Percentiles rank a stretch among this genome's conserved stretches.
These are phyloP conservation scores for Aspergillaceae sp. DNA, from an alignment of 2,329 filamentous ascomycete species.

Conservation along the genomic window DNA sequence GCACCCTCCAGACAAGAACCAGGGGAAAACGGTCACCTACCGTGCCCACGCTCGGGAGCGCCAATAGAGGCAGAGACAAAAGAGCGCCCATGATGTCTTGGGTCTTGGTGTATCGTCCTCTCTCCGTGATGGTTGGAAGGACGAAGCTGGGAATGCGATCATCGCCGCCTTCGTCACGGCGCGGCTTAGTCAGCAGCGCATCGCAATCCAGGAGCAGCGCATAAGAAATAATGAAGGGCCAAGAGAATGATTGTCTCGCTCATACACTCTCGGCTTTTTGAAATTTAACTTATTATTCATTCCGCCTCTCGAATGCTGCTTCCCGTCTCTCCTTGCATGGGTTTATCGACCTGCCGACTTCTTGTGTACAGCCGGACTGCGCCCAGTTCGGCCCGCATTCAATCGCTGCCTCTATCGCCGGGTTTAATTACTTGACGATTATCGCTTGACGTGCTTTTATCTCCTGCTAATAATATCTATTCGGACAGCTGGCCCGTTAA, in stretches of 20 bases:
- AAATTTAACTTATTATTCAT: too few relatives aligned
- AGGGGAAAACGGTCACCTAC: slow-evolving; percentile 47
- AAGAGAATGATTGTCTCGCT: too few relatives aligned
- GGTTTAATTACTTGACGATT: not conserved
- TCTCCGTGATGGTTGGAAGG: not conserved
- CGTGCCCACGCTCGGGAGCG: slow-evolving; percentile 74
- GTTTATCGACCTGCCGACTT: not conserved
- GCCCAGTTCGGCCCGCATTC: not conserved
- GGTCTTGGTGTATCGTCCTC: not conserved
- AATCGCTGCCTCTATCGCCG: not conserved
- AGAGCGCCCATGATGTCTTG: slow-evolving; percentile 68
- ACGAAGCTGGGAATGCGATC: not conserved
- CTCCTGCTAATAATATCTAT: not conserved
- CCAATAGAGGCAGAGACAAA: slow-evolving; percentile 80
- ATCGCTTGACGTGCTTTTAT: not conserved
- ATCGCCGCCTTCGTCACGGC: slow-evolving; percentile 2
- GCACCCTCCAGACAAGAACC: slow-evolving; percentile 4
- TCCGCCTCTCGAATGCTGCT: not conserved
- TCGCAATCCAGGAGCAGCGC: not conserved
- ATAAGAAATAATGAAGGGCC: too few relatives aligned
- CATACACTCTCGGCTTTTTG: too few relatives aligned
- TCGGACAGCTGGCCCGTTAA: not conserved
- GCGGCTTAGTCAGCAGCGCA: not conserved
- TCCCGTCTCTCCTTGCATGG: slow-evolving; percentile 1
- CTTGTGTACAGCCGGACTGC: not conserved